Evolutionary conservation across 108 stramenopile genomes (phyloP).

Genomic region (Craspedostauros australis): DNA sequence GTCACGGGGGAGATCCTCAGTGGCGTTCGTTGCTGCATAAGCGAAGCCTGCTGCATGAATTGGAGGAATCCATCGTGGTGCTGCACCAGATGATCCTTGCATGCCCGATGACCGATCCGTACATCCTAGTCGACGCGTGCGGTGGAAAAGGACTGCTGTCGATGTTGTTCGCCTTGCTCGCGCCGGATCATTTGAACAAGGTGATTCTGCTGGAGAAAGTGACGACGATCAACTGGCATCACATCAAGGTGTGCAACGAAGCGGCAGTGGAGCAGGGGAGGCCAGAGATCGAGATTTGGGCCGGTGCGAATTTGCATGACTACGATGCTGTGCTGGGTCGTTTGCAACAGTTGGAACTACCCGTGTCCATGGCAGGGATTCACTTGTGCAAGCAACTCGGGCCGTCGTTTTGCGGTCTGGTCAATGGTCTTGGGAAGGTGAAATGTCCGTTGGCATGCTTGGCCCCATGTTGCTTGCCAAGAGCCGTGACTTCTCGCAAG

Average conservation of each 20-base stretch:
- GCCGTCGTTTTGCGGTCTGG: slow-evolving; percentile 49
- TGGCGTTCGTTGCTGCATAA: slow-evolving; percentile 53
- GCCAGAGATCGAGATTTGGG: slow-evolving; percentile 40
- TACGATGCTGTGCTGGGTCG: slow-evolving; percentile 48
- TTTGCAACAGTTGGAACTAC: slow-evolving; percentile 23
- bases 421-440: slow-evolving; percentile 46
- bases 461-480: slow-evolving; percentile 67
- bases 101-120: slow-evolving; percentile 8
- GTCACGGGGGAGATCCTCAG: slow-evolving; percentile 29
- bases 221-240: slow-evolving; percentile 58
- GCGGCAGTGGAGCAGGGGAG: slow-evolving; percentile 24
- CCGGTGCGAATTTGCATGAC: slow-evolving; percentile 55
- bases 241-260: slow-evolving; percentile 38
- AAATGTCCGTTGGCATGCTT: slow-evolving; percentile 46
- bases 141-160: slow-evolving; percentile 66
- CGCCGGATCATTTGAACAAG: slow-evolving; percentile 20
- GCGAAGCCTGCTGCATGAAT: slow-evolving; percentile 34
- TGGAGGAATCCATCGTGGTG: slow-evolving; percentile 67
- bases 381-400: slow-evolving; percentile 64
- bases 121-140: slow-evolving; percentile 50
- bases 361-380: slow-evolving; percentile 55
- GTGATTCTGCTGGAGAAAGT: slow-evolving; percentile 65
- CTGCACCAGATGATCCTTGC: slow-evolving; percentile 22
- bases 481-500: slow-evolving; percentile 15
- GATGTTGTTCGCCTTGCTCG: slow-evolving; percentile 46